A percentile compares a stretch with the other conserved stretches of the same genome.
Conservation (phyloP, 495 filamentous ascomycete species). For the Penicillium chermesinum region DNA sequence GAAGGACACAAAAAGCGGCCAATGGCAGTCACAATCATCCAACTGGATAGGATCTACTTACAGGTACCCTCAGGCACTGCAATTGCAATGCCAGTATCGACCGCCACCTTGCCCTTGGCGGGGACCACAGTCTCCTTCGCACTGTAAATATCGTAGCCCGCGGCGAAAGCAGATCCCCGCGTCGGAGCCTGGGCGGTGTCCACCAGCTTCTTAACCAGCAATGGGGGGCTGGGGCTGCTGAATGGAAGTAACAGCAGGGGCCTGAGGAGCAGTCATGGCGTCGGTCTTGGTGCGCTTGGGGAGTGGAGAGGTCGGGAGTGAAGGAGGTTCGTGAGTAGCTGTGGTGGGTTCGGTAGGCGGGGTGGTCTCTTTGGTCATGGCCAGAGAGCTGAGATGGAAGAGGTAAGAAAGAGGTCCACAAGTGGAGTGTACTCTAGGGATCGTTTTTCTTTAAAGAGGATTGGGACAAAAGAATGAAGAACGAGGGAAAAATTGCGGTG, state of each 20-base stretch:
- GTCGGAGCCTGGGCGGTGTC: conserved; percentile 70
- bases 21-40: background rate
- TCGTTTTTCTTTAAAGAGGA: background rate
- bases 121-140: conserved; percentile 70
- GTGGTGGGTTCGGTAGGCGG: conserved; percentile 29
- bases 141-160: conserved; percentile 89
- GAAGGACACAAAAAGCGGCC: background rate
- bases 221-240: conserved; percentile 48
- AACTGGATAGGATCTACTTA: conserved; percentile 37
- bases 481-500: conserved; percentile 4
- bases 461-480: background rate
- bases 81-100: conserved; percentile 86
- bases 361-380: conserved; percentile 52
- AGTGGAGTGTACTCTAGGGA: background rate
- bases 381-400: conserved; percentile 13
- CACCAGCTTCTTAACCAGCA: conserved; percentile 83
- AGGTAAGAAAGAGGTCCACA: background rate
- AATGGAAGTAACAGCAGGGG: conserved; percentile 33
- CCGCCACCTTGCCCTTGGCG: conserved; percentile 73
- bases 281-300: conserved; percentile 57
- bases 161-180: conserved; percentile 80
- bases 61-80: conserved; percentile 83
- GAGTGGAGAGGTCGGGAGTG: conserved; percentile 56
- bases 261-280: conserved; percentile 22
- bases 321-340: conserved; percentile 46